A percentile compares a stretch with the other conserved stretches of the same genome.
phyloP scores from a whole-genome alignment of 768 basidiomycete species.

The Amyloporia xantha region DNA sequence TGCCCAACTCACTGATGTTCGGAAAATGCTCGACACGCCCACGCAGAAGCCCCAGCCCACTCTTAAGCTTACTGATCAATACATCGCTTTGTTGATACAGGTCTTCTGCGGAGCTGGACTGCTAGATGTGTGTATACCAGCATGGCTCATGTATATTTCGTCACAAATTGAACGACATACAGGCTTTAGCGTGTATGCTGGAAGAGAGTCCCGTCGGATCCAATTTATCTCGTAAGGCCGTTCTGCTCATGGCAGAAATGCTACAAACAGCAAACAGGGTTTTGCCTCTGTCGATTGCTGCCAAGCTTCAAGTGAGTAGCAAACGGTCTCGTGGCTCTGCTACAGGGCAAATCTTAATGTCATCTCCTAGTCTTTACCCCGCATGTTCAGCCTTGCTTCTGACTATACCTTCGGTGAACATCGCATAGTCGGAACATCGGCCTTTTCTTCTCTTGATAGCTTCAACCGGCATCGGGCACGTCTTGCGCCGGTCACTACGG shows the following conservation, averaged over 20 bases:
- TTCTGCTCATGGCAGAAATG: slow-evolving; percentile 84
- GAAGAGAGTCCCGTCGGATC: slow-evolving; percentile 72
- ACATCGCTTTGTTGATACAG: slow-evolving; percentile 76
- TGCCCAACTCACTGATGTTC: no score
- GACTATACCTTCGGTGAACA: slow-evolving; percentile 73
- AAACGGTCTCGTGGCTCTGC: neutral
- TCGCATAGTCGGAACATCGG: slow-evolving; percentile 76
- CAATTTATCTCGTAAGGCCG: slow-evolving; percentile 82
- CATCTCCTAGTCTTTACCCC: slow-evolving; percentile 61
- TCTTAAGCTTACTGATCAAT: slow-evolving; percentile 88
- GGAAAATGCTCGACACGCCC: no score
- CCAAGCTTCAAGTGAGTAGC: slow-evolving; percentile 78
- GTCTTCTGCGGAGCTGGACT: slow-evolving; percentile 85
- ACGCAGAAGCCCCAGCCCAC: slow-evolving; percentile 42
- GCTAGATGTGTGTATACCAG: slow-evolving; percentile 72
- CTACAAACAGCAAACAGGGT: slow-evolving; percentile 85
- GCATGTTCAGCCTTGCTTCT: slow-evolving; percentile 78
- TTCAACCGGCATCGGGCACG: slow-evolving; percentile 85
- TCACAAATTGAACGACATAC: neutral
- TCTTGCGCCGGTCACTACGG: slow-evolving; percentile 46
- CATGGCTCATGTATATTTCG: neutral
- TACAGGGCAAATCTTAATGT: neutral
- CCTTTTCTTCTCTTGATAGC: slow-evolving; percentile 84
- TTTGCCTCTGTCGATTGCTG: slow-evolving; percentile 74
- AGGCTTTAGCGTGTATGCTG: slow-evolving; percentile 84